Conservation (phyloP, 2,329 filamentous ascomycete genomes). For the Raffaelea albimanens region DNA sequence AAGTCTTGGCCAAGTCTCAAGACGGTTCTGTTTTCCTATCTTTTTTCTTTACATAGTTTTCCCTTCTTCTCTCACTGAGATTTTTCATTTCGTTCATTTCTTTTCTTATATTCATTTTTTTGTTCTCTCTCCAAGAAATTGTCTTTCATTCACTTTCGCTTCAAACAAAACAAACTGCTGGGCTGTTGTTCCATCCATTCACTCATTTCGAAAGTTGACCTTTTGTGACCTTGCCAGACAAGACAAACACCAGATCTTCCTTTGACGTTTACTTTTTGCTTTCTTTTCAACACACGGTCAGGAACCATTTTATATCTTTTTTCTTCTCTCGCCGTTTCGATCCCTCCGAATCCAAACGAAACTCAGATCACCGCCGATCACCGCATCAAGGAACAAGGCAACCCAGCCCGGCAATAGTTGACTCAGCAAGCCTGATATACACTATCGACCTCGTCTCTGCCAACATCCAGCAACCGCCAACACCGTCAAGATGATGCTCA, state of each 20-base stretch:
- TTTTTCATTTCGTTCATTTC: slow-evolving; percentile 18
- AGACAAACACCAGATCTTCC: slow-evolving; percentile 4
- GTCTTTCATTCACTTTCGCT: slow-evolving; percentile 17
- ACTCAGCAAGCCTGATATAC: too few relatives aligned
- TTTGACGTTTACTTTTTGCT: slow-evolving; percentile 14
- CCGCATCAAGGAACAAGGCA: neutral
- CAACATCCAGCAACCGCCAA: too few relatives aligned
- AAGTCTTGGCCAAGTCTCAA: neutral
- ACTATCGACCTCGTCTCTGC: too few relatives aligned
- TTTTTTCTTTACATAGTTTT: slow-evolving; percentile 17
- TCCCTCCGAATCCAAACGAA: slow-evolving; percentile 5
- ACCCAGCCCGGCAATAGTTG: too few relatives aligned
- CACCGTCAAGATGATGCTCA: slow-evolving; percentile 40
- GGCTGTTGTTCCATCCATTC: slow-evolving; percentile 31
- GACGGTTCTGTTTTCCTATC: neutral
- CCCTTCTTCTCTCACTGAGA: slow-evolving; percentile 14
- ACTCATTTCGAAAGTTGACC: neutral
- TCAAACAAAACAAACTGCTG: slow-evolving; percentile 21
- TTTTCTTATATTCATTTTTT: slow-evolving; percentile 35
- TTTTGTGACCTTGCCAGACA: neutral
- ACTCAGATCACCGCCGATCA: slow-evolving; percentile 9
- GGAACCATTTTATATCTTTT: slow-evolving; percentile 2
- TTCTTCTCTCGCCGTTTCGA: slow-evolving; percentile 5
- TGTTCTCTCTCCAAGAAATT: slow-evolving; percentile 30
- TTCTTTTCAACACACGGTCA: too few relatives aligned